phyloP scores from a whole-genome alignment of 2,329 filamentous ascomycete genomes.

The Diaporthe sp. region DNA sequence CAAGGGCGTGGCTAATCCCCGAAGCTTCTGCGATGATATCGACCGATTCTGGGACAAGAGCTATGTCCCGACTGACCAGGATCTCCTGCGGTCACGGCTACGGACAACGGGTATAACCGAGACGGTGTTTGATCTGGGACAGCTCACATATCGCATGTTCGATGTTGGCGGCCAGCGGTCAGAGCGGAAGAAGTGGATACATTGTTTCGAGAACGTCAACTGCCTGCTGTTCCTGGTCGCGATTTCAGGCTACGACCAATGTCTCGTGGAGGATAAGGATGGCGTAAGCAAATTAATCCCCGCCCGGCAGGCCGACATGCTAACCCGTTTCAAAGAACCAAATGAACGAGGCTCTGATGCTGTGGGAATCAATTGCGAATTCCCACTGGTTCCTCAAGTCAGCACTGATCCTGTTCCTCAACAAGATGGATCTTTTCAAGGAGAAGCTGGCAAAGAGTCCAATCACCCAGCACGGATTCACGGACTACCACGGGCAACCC shows the following conservation, averaged over 20 bases:
- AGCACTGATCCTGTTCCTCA: slow-evolving; percentile 84
- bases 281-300: slow-evolving; percentile 69
- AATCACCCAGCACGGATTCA: slow-evolving; percentile 79
- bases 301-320: slow-evolving; percentile 32
- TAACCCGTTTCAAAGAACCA: slow-evolving; percentile 71
- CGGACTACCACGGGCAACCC: slow-evolving; percentile 79
- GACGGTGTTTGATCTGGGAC: slow-evolving; percentile 90
- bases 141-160: slow-evolving; percentile 96
- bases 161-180: slow-evolving; percentile 93
- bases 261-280: slow-evolving; percentile 94
- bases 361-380: slow-evolving; percentile 87
- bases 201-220: slow-evolving; percentile 95
- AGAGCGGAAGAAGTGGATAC: slow-evolving; percentile 97
- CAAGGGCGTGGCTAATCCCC: slow-evolving; percentile 9
- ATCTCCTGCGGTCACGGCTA: slow-evolving; percentile 89
- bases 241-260: slow-evolving; percentile 96
- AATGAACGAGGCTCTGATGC: slow-evolving; percentile 91
- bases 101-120: slow-evolving; percentile 96
- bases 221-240: slow-evolving; percentile 93
- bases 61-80: slow-evolving; percentile 93
- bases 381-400: slow-evolving; percentile 88
- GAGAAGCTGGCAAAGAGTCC: slow-evolving; percentile 78
- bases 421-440: slow-evolving; percentile 89
- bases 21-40: slow-evolving; percentile 84
- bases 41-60: slow-evolving; percentile 79